phyloP scores from a whole-genome alignment of 768 basidiomycete genomes.

The Hortiboletus flavorubellus region DNA sequence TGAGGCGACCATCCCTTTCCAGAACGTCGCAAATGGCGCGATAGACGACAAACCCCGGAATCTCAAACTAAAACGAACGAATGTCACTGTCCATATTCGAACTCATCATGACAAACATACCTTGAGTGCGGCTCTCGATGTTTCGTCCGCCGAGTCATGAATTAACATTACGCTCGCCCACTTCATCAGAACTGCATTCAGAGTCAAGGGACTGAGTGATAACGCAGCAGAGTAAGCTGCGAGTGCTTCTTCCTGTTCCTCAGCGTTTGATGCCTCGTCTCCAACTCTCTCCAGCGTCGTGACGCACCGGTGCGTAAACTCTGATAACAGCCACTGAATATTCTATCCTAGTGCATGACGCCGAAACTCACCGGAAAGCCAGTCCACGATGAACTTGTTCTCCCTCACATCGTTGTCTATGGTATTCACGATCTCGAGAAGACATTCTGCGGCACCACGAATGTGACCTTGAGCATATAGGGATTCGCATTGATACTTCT shows the following conservation, averaged over 20 bases:
- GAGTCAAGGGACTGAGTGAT: neutral
- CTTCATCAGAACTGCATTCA: neutral
- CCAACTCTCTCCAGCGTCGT: neutral
- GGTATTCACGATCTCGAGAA: neutral
- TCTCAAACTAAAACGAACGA: neutral
- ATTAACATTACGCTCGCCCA: neutral
- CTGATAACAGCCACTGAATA: neutral
- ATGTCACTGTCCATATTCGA: neutral
- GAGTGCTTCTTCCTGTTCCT: neutral
- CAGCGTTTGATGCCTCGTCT: neutral
- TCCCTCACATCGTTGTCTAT: neutral
- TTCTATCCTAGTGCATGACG: rapidly evolving
- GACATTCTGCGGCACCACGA: neutral
- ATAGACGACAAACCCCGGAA: neutral
- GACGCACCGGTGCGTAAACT: neutral
- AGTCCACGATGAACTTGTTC: neutral
- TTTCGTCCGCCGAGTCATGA: neutral
- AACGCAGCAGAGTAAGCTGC: neutral
- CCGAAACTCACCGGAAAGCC: neutral
- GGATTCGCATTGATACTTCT: neutral
- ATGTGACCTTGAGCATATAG: neutral
- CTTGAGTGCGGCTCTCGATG: neutral
- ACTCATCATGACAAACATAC: neutral
- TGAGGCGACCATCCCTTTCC: neutral
- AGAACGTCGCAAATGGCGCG: neutral